Evolutionary conservation across 2,329 filamentous ascomycete genomes (phyloP).

Genomic region (Hypoxylon sp.): DNA sequence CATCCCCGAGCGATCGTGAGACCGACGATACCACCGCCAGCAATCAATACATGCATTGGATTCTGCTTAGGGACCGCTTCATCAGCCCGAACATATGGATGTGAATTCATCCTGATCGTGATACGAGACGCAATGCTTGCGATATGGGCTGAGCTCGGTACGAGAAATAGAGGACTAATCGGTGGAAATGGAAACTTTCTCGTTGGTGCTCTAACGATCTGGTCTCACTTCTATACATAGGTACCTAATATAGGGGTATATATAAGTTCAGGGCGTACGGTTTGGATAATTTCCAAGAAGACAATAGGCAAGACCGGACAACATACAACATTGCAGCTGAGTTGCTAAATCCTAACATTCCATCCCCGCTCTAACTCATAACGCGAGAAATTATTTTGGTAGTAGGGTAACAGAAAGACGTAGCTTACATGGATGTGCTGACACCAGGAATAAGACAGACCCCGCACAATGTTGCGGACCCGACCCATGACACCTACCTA

Average conservation of each 20-base stretch:
- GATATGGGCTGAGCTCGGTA: not conserved
- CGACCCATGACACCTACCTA: too few relatives aligned
- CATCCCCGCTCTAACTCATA: not conserved
- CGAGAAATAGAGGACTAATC: not conserved
- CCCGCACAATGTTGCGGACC: too few relatives aligned
- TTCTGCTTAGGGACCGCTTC: not conserved
- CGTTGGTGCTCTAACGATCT: not conserved
- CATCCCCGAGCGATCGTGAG: slow-evolving; percentile 55
- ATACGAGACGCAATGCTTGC: not conserved
- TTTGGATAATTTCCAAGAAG: not conserved
- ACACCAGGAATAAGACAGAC: too few relatives aligned
- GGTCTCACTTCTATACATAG: too few relatives aligned
- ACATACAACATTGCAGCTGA: not conserved
- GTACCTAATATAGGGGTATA: not conserved
- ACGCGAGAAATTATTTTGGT: too few relatives aligned
- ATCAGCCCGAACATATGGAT: not conserved
- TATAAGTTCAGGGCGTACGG: not conserved
- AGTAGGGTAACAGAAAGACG: too few relatives aligned
- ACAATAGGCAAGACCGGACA: too few relatives aligned
- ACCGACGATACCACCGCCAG: slow-evolving; percentile 56
- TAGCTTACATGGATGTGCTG: too few relatives aligned
- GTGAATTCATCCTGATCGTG: not conserved
- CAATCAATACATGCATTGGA: slow-evolving; percentile 52
- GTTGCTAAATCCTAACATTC: not conserved
- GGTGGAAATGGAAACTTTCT: too few relatives aligned